Evolutionary conservation across 129 eudicot genomes (phyloP).

Genomic region (Lonicera japonica): DNA sequence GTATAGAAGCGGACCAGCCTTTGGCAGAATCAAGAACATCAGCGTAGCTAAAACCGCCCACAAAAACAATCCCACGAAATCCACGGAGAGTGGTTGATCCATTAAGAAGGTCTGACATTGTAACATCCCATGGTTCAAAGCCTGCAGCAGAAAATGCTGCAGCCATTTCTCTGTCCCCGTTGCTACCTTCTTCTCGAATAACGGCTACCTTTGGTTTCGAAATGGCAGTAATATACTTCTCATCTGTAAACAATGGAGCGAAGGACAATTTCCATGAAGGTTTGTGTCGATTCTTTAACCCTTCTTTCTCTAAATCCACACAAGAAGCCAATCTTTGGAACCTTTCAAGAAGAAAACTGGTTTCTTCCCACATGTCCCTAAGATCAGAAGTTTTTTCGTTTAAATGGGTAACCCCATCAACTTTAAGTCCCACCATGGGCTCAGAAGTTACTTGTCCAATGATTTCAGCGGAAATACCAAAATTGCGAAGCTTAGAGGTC

Average conservation of each 20-base stretch:
- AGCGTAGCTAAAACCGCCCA: constrained; percentile 96
- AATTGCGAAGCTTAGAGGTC: constrained; percentile 27
- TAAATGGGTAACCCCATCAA: constrained; percentile 54
- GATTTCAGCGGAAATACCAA: constrained; percentile 45
- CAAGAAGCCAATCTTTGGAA: constrained; percentile 61
- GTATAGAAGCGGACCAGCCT: constrained; percentile 93
- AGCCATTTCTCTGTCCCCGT: constrained; percentile 90
- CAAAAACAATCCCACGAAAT: constrained; percentile 70
- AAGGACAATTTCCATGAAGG: constrained; percentile 74
- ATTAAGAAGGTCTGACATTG: constrained; percentile 69
- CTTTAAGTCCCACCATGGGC: constrained; percentile 37
- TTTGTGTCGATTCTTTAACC: constrained; percentile 59
- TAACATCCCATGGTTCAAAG: constrained; percentile 76
- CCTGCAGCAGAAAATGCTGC: constrained; percentile 81
- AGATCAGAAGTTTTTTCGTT: constrained; percentile 51
- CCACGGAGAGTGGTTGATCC: constrained; percentile 38
- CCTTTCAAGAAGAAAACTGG: constrained; percentile 71
- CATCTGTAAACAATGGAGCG: constrained; percentile 57
- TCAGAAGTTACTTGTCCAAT: constrained; percentile 56
- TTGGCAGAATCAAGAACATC: constrained; percentile 96
- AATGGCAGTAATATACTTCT: constrained; percentile 32
- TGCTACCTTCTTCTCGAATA: constrained; percentile 90
- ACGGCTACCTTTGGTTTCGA: constrained; percentile 80
- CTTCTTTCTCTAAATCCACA: constrained; percentile 65
- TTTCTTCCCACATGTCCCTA: constrained; percentile 89